Conservation (phyloP, 495 filamentous ascomycete species). For the Penicillium waksmanii region DNA sequence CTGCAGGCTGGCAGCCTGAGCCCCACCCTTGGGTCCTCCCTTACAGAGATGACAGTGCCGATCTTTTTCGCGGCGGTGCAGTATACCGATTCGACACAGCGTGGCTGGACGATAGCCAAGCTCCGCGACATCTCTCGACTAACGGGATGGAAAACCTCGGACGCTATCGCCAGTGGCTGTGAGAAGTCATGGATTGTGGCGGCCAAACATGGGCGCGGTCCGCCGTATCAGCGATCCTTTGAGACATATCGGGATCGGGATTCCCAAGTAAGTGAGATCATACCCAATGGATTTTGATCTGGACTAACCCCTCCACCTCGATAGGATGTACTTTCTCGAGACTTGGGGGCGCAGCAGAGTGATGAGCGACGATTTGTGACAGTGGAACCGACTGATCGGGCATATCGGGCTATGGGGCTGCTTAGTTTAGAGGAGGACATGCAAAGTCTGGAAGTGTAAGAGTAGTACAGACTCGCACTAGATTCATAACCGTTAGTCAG, state of each 20-base stretch:
- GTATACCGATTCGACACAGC: constrained; percentile 71
- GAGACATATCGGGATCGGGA: constrained; percentile 26
- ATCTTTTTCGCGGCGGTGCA: constrained; percentile 87
- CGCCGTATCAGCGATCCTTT: constrained; percentile 63
- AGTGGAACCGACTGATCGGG: constrained; percentile 40
- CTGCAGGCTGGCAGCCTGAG: constrained; percentile 62
- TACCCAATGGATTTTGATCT: neutral
- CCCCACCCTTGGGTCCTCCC: constrained; percentile 76
- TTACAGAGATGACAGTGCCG: constrained; percentile 77
- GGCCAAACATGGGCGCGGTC: constrained; percentile 71
- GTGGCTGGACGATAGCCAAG: constrained; percentile 73
- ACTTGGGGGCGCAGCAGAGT: constrained; percentile 30
- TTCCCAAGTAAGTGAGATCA: constrained; percentile 19
- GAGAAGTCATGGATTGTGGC: constrained; percentile 80
- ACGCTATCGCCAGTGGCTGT: constrained; percentile 79
- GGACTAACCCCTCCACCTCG: constrained; percentile 8
- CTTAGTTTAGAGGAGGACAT: constrained; percentile 62
- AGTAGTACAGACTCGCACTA: neutral
- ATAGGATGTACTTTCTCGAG: constrained; percentile 25
- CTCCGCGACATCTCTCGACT: constrained; percentile 75
- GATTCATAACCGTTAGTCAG: neutral
- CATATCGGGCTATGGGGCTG: constrained; percentile 63
- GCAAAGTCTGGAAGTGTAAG: constrained; percentile 41
- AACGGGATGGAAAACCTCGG: constrained; percentile 84
- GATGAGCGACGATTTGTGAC: constrained; percentile 57